Percentiles rank a stretch among this genome's conserved stretches.
phyloP scores from a whole-genome alignment of 2,329 filamentous ascomycete species.

The Fusarium sp. region DNA sequence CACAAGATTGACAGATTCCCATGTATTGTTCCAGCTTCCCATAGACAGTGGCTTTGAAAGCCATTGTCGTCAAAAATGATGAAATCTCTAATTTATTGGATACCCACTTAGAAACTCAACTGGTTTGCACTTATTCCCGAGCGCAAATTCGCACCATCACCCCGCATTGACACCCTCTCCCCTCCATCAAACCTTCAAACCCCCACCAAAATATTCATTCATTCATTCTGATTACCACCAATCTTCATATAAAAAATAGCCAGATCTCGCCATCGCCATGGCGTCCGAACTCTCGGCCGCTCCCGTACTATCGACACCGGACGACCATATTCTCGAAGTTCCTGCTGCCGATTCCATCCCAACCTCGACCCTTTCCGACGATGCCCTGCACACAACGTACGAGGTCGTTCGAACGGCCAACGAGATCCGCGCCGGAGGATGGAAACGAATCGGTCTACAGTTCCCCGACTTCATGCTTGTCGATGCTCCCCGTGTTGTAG shows the following conservation, averaged over 20 bases:
- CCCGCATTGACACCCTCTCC: conserved; percentile 49
- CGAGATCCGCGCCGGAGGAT: conserved; percentile 79
- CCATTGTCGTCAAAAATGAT: background rate
- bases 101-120: background rate
- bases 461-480: conserved; percentile 94
- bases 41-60: background rate
- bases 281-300: conserved; percentile 62
- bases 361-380: conserved; percentile 62
- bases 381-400: conserved; percentile 81
- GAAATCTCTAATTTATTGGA: background rate
- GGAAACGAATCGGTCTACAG: conserved; percentile 86
- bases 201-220: conserved; percentile 43
- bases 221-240: conserved; percentile 7
- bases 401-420: conserved; percentile 83
- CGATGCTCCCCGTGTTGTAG: conserved; percentile 85
- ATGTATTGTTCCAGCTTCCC: background rate
- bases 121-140: background rate
- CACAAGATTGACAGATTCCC: background rate
- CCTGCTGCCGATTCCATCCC: conserved; percentile 55
- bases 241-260: conserved; percentile 25
- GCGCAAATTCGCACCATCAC: conserved; percentile 32
- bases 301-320: conserved; percentile 73
- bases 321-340: conserved; percentile 69
- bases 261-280: conserved; percentile 53
- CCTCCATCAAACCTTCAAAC: conserved; percentile 29